Percentiles rank a stretch among this genome's conserved stretches.
These are phyloP conservation scores for Picea glauca DNA, from an alignment of 75 land plant genomes.

Conservation along the genomic window DNA sequence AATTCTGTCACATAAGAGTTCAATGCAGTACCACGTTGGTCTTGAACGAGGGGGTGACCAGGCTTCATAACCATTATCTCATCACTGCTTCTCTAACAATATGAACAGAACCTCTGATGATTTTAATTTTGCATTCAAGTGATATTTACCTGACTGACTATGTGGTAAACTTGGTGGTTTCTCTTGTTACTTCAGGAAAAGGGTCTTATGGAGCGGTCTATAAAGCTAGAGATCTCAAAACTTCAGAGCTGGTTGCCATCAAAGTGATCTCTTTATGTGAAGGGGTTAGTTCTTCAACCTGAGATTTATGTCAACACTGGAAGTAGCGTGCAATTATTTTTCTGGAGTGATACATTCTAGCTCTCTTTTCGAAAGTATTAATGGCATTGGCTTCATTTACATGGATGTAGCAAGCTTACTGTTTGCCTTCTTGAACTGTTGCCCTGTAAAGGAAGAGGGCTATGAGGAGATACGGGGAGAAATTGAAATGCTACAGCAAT, in stretches of 20 bases:
- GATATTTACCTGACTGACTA: too few relatives aligned
- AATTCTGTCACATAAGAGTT: too few relatives aligned
- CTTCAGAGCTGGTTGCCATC: slow-evolving; percentile 97
- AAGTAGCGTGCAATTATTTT: neutral
- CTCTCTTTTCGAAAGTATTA: neutral
- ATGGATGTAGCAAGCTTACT: neutral
- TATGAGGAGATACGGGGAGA: slow-evolving; percentile 99
- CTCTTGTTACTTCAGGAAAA: slow-evolving; percentile 56
- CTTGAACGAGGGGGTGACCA: too few relatives aligned
- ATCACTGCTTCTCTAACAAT: too few relatives aligned
- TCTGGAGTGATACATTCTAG: neutral
- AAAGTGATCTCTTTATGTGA: slow-evolving; percentile 94
- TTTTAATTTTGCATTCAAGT: too few relatives aligned
- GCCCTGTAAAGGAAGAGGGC: slow-evolving; percentile 77
- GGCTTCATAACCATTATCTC: too few relatives aligned
- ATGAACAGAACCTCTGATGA: too few relatives aligned
- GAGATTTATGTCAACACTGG: neutral
- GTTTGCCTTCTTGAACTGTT: neutral
- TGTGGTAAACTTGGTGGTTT: neutral
- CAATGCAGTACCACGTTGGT: too few relatives aligned
- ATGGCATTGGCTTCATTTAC: neutral
- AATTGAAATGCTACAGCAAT: slow-evolving; percentile 98
- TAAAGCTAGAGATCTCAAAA: slow-evolving; percentile 93
- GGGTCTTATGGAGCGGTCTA: slow-evolving; percentile 98
- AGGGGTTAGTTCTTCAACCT: slow-evolving; percentile 53